Evolutionary conservation across 257 asterid genomes (phyloP).

Genomic region (Salvia splendens): DNA sequence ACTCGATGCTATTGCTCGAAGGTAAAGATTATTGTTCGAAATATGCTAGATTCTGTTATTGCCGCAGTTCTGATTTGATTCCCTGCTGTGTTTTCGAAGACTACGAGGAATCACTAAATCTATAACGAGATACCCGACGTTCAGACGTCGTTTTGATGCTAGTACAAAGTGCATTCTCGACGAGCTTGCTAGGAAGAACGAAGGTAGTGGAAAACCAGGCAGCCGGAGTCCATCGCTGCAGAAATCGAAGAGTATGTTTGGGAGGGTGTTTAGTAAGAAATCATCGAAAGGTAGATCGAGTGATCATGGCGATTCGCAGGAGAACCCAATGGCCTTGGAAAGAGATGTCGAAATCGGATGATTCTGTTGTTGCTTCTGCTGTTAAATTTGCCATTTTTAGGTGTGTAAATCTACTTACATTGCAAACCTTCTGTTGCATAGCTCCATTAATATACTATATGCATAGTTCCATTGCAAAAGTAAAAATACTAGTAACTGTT

Average conservation of each 20-base stretch:
- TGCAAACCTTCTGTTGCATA: too few relatives aligned
- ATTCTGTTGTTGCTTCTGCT: not conserved
- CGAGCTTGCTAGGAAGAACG: slow-evolving; percentile 66
- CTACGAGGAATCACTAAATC: slow-evolving; percentile 88
- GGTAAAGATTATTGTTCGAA: slow-evolving; percentile 44
- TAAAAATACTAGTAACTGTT: too few relatives aligned
- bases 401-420: slow-evolving; percentile 11
- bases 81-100: slow-evolving; percentile 36
- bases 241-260: slow-evolving; percentile 71
- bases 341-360: slow-evolving; percentile 54
- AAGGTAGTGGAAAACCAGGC: slow-evolving; percentile 33
- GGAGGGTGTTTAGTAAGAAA: slow-evolving; percentile 56
- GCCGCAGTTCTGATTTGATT: slow-evolving; percentile 4
- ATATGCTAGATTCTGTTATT: not conserved
- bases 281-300: slow-evolving; percentile 51
- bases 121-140: slow-evolving; percentile 84
- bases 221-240: slow-evolving; percentile 32
- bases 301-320: slow-evolving; percentile 44
- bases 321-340: slow-evolving; percentile 43
- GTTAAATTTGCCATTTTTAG: not conserved
- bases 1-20: slow-evolving; percentile 82
- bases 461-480: not conserved
- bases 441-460: too few relatives aligned
- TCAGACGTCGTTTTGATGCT: slow-evolving; percentile 78
- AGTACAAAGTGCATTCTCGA: slow-evolving; percentile 57